Base-by-base conservation (phyloP, 352 stramenopile species). In the Halophytophthora polymorphica region DNA sequence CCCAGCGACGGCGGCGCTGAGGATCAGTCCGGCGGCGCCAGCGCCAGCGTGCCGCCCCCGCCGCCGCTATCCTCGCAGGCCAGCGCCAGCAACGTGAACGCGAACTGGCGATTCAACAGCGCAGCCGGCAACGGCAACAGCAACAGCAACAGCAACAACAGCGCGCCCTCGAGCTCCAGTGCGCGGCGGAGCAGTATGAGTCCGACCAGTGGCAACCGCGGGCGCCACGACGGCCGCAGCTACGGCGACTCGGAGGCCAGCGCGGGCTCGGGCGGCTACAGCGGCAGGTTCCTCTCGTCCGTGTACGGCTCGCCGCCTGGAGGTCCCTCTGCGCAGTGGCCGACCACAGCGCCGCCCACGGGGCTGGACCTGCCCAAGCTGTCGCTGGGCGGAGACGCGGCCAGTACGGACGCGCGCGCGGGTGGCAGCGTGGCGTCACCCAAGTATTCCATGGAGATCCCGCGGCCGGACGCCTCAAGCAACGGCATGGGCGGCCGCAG, bases 371-470 rank as follows among this genome's bases (percentile, higher is more conserved):
- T 65, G 1, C 43, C 25, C 25, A 31, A 31, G 4, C 25, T 53
- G 2, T 52, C 66, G 4, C 55, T 71, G 33, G 58, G 41, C 10
- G 34, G 37, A 1, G 41, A 58, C 25, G 14, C 52, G 8, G 29
- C n/a, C 0, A 63, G 38, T 19, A 29, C 38, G 21, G 50, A 55
- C 3, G 37, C 57, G 0, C 23, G 50, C 45, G 14, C 37, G 14
- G 61, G 56, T 36, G 28, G 31, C 7, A 17, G 33, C 42, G 39
- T 52, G 42, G 52, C 60, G 31, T 74, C 66, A 1, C 73, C 78
- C n/a, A 64, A 69, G 39, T 78, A 77, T 51, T 60, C 70, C 15
- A 87, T 87, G 58, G 73, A 86, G 51, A 86, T 89, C 43, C 73
- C 73, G 10, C 64, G 74, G 0, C 54, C 69, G 0, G 73, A 85